These are phyloP conservation scores for Teratosphaeria viscida DNA, from an alignment of 2,329 filamentous ascomycete species.

Conservation along the genomic window DNA sequence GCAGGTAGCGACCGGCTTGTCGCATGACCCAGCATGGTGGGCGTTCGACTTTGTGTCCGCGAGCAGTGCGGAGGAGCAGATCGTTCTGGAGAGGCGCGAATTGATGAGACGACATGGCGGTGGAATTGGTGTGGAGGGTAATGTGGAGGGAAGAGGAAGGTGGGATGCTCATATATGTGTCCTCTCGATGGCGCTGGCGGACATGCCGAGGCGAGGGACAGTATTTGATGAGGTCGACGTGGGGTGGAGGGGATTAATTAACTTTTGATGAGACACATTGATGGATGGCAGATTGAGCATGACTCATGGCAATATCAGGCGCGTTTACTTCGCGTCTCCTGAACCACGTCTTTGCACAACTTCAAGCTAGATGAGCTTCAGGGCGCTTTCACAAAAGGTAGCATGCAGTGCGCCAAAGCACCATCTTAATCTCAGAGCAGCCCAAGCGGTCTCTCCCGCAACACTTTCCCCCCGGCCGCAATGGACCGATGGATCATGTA, in stretches of 20 bases:
- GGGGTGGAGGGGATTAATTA: not conserved
- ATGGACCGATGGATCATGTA: not conserved
- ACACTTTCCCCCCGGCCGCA: not conserved
- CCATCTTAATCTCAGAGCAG: not conserved
- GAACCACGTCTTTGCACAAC: not conserved
- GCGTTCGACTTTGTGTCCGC: slow-evolving; percentile 82
- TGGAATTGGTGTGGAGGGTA: not conserved
- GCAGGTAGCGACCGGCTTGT: slow-evolving; percentile 94
- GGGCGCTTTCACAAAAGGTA: not conserved
- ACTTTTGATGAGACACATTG: not conserved
- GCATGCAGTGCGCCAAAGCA: not conserved
- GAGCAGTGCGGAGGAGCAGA: slow-evolving; percentile 76
- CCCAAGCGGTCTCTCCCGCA: not conserved
- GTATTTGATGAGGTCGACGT: not conserved
- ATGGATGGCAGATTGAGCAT: not conserved
- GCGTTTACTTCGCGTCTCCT: not conserved
- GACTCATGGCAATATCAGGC: not conserved
- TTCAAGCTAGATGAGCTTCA: not conserved
- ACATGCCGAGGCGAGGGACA: not conserved
- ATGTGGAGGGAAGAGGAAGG: not conserved
- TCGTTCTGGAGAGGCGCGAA: slow-evolving; percentile 90
- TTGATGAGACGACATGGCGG: not conserved
- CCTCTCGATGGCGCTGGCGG: not conserved
- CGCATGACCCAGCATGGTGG: slow-evolving; percentile 99
- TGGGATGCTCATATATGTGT: not conserved